Percentiles rank a stretch among this genome's conserved stretches.
These are phyloP conservation scores for Halocafeteria seosinensis DNA, from an alignment of 108 stramenopile genomes.

Conservation along the genomic window DNA sequence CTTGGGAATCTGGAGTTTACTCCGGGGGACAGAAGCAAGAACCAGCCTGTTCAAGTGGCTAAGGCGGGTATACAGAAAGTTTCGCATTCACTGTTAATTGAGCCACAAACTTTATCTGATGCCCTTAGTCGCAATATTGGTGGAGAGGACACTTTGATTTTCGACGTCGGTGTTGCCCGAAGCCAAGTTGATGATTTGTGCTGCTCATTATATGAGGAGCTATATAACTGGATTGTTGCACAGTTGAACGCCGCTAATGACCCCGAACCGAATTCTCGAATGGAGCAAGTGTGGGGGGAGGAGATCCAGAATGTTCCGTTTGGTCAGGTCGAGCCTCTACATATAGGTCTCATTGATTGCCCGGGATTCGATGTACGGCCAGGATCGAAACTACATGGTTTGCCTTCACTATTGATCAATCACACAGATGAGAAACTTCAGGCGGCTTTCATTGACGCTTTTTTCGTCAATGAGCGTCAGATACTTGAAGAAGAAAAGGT, in stretches of 20 bases:
- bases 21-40: background rate
- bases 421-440: background rate
- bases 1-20: background rate
- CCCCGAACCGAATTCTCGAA: background rate
- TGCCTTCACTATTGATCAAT: background rate
- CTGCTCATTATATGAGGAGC: background rate
- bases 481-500: background rate
- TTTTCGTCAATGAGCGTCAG: background rate
- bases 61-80: background rate
- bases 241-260: background rate
- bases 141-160: background rate
- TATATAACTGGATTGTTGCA: background rate
- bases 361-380: background rate
- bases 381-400: background rate
- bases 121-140: background rate
- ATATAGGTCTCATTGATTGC: background rate
- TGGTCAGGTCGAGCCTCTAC: background rate
- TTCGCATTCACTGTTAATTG: background rate
- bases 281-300: background rate
- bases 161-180: background rate
- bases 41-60: background rate
- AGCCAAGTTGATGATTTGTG: background rate
- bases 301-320: background rate
- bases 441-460: background rate
- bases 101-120: no score